Evolutionary conservation across 2,329 filamentous ascomycete genomes (phyloP).

Genomic region (Curvularia eragrostidis): DNA sequence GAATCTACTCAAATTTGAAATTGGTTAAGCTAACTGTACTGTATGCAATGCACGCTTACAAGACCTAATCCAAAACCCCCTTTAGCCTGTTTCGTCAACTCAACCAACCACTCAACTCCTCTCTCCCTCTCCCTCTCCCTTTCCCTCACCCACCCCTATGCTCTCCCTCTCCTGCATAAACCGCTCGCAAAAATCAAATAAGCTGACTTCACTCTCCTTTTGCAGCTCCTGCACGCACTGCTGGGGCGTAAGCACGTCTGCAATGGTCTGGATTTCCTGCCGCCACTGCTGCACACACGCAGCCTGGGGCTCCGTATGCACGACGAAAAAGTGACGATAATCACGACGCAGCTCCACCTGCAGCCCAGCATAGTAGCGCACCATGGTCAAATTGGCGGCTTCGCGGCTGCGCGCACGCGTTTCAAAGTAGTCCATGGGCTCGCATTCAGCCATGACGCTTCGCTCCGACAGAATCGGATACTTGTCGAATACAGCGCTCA

Average conservation of each 20-base stretch:
- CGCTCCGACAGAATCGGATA: slow-evolving; percentile 42
- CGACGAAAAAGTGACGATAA: slow-evolving; percentile 44
- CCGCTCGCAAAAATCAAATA: slow-evolving; percentile 42
- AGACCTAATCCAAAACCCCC: not conserved
- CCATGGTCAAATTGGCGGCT: slow-evolving; percentile 37
- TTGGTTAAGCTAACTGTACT: not conserved
- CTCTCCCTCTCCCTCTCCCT: not conserved
- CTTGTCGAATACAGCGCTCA: slow-evolving; percentile 29
- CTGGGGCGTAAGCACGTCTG: slow-evolving; percentile 39
- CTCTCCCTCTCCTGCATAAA: slow-evolving; percentile 17
- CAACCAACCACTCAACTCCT: not conserved
- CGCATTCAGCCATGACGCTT: slow-evolving; percentile 24
- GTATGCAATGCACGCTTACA: not conserved
- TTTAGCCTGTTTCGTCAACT: not conserved
- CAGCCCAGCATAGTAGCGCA: slow-evolving; percentile 35
- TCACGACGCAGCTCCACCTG: slow-evolving; percentile 31
- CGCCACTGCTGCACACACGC: slow-evolving; percentile 31
- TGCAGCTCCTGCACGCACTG: slow-evolving; percentile 34
- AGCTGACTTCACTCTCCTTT: slow-evolving; percentile 23
- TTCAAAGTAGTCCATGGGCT: slow-evolving; percentile 35
- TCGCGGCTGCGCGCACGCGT: slow-evolving; percentile 25
- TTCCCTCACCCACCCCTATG: too few relatives aligned
- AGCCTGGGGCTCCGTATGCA: slow-evolving; percentile 37
- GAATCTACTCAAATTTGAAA: not conserved
- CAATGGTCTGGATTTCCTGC: slow-evolving; percentile 31